These are phyloP conservation scores for Tinospora cordifolia DNA, from an alignment of 164 flowering plant genomes.

Conservation along the genomic window DNA sequence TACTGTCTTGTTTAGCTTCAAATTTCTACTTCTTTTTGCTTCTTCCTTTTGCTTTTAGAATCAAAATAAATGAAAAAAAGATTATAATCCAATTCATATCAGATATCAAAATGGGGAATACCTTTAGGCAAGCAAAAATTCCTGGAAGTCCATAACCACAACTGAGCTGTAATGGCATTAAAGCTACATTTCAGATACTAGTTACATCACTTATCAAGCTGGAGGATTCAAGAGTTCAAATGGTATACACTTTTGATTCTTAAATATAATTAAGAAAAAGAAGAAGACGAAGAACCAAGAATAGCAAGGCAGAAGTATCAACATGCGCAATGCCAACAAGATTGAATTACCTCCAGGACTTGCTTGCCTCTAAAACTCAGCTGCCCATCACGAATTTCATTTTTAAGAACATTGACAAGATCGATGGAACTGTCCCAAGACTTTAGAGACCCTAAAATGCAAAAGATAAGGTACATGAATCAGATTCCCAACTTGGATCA, in stretches of 20 bases:
- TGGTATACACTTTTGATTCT: too few species aligned
- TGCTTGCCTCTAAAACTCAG: conserved; percentile 85
- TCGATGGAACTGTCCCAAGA: conserved; percentile 76
- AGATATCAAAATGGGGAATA: conserved; percentile 14
- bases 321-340: neutral
- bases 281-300: too few species aligned
- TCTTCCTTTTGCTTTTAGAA: neutral
- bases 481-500: neutral
- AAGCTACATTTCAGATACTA: neutral
- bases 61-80: too few species aligned
- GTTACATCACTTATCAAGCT: too few species aligned
- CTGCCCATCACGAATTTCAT: conserved; percentile 94
- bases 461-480: conserved; percentile 4
- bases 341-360: conserved; percentile 63
- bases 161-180: conserved; percentile 51
- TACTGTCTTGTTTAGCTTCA: too few species aligned
- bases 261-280: too few species aligned
- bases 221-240: too few species aligned
- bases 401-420: conserved; percentile 75
- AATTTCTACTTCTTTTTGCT: neutral
- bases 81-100: too few species aligned
- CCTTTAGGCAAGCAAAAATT: conserved; percentile 93
- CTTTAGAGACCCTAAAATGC: conserved; percentile 50
- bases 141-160: conserved; percentile 93
- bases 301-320: neutral